Percentiles rank a stretch among this genome's conserved stretches.
Evolutionary conservation across 768 basidiomycete genomes (phyloP).

Genomic region (Auriscalpium microsporum): DNA sequence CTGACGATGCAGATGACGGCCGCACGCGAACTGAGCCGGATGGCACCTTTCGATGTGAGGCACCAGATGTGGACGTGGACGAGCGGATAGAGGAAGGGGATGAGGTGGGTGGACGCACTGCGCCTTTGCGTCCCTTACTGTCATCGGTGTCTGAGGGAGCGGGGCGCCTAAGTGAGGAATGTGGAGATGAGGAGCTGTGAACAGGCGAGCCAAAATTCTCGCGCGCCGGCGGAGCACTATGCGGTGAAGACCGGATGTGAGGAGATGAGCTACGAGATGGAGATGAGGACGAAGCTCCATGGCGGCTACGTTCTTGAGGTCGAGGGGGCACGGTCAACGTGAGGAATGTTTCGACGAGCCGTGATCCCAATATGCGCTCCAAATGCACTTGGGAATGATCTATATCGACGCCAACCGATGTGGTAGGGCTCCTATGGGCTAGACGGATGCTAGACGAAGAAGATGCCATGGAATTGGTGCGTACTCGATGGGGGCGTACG

Average conservation of each 20-base stretch:
- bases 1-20: background rate
- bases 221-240: background rate
- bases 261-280: background rate
- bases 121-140: too few species aligned
- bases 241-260: background rate
- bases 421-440: slow-evolving; percentile 2
- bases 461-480: slow-evolving; percentile 4
- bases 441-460: slow-evolving; percentile 1
- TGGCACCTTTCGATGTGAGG: background rate
- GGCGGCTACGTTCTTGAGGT: background rate
- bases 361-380: slow-evolving; percentile 62
- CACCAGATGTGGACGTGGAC: background rate
- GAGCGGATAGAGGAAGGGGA: background rate
- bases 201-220: background rate
- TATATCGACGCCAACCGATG: too few species aligned
- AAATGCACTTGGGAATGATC: slow-evolving; percentile 55
- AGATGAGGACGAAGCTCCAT: background rate
- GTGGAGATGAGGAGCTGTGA: background rate
- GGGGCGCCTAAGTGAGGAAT: too few species aligned
- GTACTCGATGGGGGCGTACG: slow-evolving; percentile 2
- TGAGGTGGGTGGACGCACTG: background rate
- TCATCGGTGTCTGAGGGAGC: too few species aligned
- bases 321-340: slow-evolving; percentile 37
- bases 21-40: background rate
- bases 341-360: slow-evolving; percentile 73